Percentiles rank a stretch among this genome's conserved stretches.
Conservation (phyloP, 306 rosid species). For the Crataegus laevigata region DNA sequence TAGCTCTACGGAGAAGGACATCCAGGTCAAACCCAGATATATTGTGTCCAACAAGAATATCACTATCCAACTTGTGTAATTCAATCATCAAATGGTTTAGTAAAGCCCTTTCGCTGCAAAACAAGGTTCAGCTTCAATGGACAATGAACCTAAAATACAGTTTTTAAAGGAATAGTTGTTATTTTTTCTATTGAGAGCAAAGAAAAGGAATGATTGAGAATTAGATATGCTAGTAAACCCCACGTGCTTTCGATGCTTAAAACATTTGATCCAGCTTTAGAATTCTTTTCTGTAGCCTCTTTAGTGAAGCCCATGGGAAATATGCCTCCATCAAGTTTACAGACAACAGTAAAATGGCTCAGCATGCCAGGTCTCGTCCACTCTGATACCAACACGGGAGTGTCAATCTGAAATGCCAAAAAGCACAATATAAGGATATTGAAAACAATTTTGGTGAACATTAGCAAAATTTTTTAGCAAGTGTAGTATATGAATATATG, state of each 20-base stretch:
- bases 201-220: not conserved
- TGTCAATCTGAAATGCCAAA: slow-evolving; percentile 67
- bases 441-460: not conserved
- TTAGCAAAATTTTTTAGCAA: not conserved
- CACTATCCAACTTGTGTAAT: slow-evolving; percentile 80
- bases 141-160: slow-evolving; percentile 12
- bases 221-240: slow-evolving; percentile 8
- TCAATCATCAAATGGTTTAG: slow-evolving; percentile 71
- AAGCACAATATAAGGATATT: slow-evolving; percentile 7
- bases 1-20: slow-evolving; percentile 85
- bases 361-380: slow-evolving; percentile 81
- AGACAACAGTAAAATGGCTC: slow-evolving; percentile 85
- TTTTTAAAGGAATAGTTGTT: not conserved
- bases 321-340: slow-evolving; percentile 80
- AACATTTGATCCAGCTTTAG: slow-evolving; percentile 65
- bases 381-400: slow-evolving; percentile 90
- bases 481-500: not conserved
- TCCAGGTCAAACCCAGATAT: slow-evolving; percentile 95
- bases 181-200: slow-evolving; percentile 1
- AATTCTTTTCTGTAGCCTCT: slow-evolving; percentile 67
- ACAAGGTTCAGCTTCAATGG: slow-evolving; percentile 19
- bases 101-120: slow-evolving; percentile 91
- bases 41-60: slow-evolving; percentile 91
- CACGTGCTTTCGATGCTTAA: slow-evolving; percentile 77
- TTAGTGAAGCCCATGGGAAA: slow-evolving; percentile 77